These are phyloP conservation scores for Colletotrichum sp. DNA, from an alignment of 2,329 filamentous ascomycete genomes.

Conservation along the genomic window DNA sequence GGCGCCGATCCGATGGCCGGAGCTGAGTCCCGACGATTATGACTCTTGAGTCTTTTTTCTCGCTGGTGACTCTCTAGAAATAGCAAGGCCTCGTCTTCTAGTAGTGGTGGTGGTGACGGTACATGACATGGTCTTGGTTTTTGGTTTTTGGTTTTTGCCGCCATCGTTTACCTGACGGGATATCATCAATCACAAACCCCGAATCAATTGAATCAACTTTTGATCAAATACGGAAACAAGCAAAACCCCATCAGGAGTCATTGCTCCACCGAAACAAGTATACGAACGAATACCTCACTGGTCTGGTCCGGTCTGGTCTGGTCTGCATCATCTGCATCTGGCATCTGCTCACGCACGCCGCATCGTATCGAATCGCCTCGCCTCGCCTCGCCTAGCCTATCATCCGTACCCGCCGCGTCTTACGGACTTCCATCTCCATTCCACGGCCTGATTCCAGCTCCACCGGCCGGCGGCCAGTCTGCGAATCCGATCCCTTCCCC, in stretches of 20 bases:
- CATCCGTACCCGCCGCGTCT: neutral
- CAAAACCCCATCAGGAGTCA: neutral
- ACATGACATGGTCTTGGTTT: neutral
- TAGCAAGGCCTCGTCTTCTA: neutral
- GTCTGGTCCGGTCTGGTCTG: neutral
- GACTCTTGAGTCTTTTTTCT: neutral
- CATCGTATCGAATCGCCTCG: neutral
- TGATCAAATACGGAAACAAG: neutral
- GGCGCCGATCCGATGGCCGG: slow-evolving; percentile 9
- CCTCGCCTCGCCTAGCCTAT: too few species aligned
- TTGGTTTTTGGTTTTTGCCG: neutral
- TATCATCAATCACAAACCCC: neutral
- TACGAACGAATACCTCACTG: too few species aligned
- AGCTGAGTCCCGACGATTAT: neutral
- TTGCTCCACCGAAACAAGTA: neutral
- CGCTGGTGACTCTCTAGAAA: neutral
- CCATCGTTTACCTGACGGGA: neutral
- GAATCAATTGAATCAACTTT: neutral
- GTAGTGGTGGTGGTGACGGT: neutral
- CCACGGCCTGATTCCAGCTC: neutral
- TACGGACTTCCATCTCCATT: neutral
- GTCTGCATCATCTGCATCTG: neutral
- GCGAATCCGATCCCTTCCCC: neutral
- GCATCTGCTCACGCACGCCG: neutral
- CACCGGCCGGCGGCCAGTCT: neutral